phyloP scores from a whole-genome alignment of 495 filamentous ascomycete genomes.

The Penicillium malachiteum region DNA sequence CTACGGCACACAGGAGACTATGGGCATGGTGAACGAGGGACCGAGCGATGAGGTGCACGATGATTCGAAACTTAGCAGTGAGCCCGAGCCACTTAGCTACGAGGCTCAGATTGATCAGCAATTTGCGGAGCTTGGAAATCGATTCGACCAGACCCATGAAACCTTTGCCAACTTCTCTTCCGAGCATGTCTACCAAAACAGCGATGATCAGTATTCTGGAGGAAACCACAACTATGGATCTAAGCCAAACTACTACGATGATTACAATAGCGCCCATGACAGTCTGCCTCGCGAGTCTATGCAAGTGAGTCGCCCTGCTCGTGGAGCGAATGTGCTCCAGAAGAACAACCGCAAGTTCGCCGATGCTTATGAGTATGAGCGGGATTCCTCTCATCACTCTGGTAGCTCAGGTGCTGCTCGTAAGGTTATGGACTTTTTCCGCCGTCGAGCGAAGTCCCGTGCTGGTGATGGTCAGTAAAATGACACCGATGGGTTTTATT shows the following conservation, averaged over 20 bases:
- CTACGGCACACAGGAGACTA: conserved; percentile 38
- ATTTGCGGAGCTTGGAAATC: conserved; percentile 41
- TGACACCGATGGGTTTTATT: not conserved
- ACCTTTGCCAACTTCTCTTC: conserved; percentile 32
- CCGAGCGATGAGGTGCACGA: conserved; percentile 29
- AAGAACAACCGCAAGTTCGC: conserved; percentile 83
- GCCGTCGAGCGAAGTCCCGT: conserved; percentile 75
- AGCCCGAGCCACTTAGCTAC: conserved; percentile 38
- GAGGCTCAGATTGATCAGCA: conserved; percentile 47
- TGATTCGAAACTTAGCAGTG: not conserved
- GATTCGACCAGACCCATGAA: conserved; percentile 32
- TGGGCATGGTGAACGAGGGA: conserved; percentile 32
- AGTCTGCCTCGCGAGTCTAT: conserved; percentile 41
- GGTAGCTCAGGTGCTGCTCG: conserved; percentile 83
- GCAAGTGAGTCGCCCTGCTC: conserved; percentile 43
- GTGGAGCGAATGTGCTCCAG: conserved; percentile 61
- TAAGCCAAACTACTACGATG: conserved; percentile 48
- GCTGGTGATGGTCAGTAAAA: conserved; percentile 56
- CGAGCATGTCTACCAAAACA: conserved; percentile 35
- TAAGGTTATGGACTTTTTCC: conserved; percentile 97
- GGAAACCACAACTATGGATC: conserved; percentile 40
- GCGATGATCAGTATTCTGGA: conserved; percentile 38
- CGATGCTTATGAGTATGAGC: conserved; percentile 83
- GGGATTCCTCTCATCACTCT: conserved; percentile 62
- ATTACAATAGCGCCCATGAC: conserved; percentile 40